These are phyloP conservation scores for Spiraea crenata DNA, from an alignment of 331 rosid species.

Conservation along the genomic window DNA sequence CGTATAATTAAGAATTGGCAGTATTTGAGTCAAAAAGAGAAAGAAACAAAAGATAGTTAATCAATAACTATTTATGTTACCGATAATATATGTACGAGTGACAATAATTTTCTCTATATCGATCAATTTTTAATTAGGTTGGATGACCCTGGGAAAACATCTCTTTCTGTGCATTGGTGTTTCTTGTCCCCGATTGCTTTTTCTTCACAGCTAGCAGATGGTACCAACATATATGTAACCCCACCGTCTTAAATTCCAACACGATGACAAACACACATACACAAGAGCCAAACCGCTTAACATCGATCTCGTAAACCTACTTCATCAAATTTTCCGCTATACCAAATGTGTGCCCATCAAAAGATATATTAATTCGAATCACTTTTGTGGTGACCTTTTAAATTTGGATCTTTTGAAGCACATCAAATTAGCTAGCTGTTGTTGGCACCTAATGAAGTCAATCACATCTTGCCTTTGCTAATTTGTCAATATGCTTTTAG, in stretches of 20 bases:
- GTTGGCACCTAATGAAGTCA: background rate
- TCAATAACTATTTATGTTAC: too few species aligned
- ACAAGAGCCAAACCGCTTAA: constrained; percentile 6
- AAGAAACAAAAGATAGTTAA: too few species aligned
- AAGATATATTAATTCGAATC: background rate
- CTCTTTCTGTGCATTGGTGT: background rate
- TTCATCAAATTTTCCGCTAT: background rate
- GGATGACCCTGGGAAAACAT: background rate
- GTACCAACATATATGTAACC: background rate
- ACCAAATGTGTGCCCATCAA: background rate
- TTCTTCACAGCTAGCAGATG: background rate
- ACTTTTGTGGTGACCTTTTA: background rate
- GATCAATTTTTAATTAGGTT: background rate
- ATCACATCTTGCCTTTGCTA: background rate
- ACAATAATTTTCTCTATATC: constrained; percentile 1
- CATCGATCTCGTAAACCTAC: background rate
- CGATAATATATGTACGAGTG: too few species aligned
- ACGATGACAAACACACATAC: background rate
- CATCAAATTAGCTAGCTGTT: background rate
- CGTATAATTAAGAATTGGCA: too few species aligned
- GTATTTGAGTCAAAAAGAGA: too few species aligned
- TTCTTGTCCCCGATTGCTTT: background rate
- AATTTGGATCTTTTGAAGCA: background rate
- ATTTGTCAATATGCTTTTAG: background rate
- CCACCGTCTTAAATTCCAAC: background rate